Base-by-base conservation (phyloP, 352 stramenopile genomes). In the Phytophthora multivora region DNA sequence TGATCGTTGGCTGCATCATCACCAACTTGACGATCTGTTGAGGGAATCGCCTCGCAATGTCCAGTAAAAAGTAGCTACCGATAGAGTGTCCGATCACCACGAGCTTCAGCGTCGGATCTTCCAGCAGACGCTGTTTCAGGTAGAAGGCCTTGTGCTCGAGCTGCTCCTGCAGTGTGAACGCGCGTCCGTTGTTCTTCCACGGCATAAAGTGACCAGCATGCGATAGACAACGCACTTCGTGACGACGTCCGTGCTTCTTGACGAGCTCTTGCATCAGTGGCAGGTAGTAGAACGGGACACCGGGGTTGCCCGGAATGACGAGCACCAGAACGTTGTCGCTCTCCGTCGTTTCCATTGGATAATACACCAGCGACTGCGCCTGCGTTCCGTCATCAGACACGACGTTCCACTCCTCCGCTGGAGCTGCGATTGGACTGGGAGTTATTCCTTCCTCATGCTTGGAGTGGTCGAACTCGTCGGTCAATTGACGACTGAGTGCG, bases 71-170 rank as follows among this genome's bases (percentile, higher is more conserved):
- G 54, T 78, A 84, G 28, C 66, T 63, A 25, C 83, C 83, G 36
- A 92, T 90, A 5, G 80, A 92, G 57, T 92, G 83, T 23, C 75
- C 78, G 52, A 90, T 77, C 23, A 92, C 35, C 26, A 90, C 66
- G 26, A 89, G 46, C 5, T 63, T 41, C 26, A 90, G 67, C 11
- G 51, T 56, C 18, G 79, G 80, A 53, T 92, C 77, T 15, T 79
- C 35, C 8, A 52, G 57, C 8, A 92, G 46, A 18, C 79, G 61
- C 45, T 77, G 43, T 2, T 53, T 39, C 5, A 91, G 13, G 53
- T 88, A 91, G 23, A 63, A 61, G 6, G 70, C 42, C 50, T 91
- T 91, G 59, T 85, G 75, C 16, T 77, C 73, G 18, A 84, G 60
- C 47, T 91, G 79, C 60, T 91, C 55, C 16, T 80, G 53, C n/a